Evolutionary conservation across 257 asterid species (phyloP).

Genomic region (Echites panduratus): DNA sequence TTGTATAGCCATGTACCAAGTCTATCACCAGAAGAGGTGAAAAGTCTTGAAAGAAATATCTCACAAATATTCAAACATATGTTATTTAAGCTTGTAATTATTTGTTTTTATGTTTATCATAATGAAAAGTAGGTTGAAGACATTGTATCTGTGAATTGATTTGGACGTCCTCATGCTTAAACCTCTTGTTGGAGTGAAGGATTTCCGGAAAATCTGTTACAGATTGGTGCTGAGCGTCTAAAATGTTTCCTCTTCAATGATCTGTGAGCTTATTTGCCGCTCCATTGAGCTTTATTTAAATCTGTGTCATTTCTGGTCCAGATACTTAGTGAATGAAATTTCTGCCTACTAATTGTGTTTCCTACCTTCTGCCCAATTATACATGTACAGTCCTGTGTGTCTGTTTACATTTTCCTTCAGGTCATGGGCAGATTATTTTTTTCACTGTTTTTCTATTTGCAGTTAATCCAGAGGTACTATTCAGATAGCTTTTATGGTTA

Average conservation of each 20-base stretch:
- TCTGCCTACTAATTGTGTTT: background rate
- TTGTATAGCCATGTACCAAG: background rate
- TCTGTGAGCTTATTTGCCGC: background rate
- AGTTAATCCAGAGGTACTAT: constrained; percentile 48
- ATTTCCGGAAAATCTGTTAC: background rate
- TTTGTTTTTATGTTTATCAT: background rate
- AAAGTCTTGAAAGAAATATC: background rate
- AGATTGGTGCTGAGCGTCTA: background rate
- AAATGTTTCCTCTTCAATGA: background rate
- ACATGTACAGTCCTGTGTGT: background rate
- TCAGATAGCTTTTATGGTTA: constrained; percentile 53
- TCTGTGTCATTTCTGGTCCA: background rate
- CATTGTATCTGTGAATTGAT: background rate
- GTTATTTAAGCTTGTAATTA: background rate
- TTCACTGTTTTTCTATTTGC: constrained; percentile 16
- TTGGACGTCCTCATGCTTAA: background rate
- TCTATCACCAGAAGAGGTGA: background rate
- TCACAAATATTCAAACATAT: too few relatives aligned
- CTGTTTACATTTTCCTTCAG: background rate
- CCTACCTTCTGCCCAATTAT: background rate
- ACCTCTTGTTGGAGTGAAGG: background rate
- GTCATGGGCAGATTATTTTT: background rate
- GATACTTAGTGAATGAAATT: background rate
- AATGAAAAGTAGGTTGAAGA: background rate
- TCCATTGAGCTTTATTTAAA: background rate